These are phyloP conservation scores for Symbiodinium pilosum DNA, from an alignment of 73 alveolate genomes.

Conservation along the genomic window DNA sequence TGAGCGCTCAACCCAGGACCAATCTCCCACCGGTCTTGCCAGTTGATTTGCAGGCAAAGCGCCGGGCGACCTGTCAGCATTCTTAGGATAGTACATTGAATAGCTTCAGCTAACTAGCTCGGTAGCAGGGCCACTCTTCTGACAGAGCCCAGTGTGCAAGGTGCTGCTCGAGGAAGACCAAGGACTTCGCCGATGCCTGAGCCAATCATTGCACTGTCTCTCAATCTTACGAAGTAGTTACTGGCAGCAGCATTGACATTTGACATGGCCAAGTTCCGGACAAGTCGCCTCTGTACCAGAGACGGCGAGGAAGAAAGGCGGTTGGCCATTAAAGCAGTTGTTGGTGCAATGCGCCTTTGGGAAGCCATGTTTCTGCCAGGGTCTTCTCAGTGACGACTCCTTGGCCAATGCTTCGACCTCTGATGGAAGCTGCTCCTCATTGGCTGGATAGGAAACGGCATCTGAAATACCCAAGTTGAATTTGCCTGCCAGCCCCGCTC, in stretches of 20 bases:
- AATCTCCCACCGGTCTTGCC: not conserved
- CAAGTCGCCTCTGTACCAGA: constrained; percentile 58
- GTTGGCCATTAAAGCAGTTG: not conserved
- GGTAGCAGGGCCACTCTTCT: not conserved
- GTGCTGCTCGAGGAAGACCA: not conserved
- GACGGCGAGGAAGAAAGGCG: constrained; percentile 53
- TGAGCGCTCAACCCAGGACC: not conserved
- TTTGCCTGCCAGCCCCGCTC: not conserved
- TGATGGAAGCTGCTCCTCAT: constrained; percentile 69
- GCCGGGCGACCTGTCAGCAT: not conserved
- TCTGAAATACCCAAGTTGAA: not conserved
- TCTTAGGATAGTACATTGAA: not conserved
- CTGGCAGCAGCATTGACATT: not conserved
- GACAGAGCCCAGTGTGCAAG: too few relatives aligned
- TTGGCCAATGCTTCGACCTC: constrained; percentile 51
- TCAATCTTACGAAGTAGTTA: too few relatives aligned
- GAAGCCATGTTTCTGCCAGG: not conserved
- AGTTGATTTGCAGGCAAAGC: not conserved
- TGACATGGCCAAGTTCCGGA: constrained; percentile 20
- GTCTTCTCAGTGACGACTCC: constrained; percentile 6
- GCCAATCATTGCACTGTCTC: too few relatives aligned
- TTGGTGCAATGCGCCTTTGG: not conserved
- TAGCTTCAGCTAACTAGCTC: not conserved
- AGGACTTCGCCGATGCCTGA: not conserved
- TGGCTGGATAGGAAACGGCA: not conserved